Percentiles rank a stretch among this genome's conserved stretches.
phyloP scores from a whole-genome alignment of 768 basidiomycete species.

The Pleurotus citrinopileatus region DNA sequence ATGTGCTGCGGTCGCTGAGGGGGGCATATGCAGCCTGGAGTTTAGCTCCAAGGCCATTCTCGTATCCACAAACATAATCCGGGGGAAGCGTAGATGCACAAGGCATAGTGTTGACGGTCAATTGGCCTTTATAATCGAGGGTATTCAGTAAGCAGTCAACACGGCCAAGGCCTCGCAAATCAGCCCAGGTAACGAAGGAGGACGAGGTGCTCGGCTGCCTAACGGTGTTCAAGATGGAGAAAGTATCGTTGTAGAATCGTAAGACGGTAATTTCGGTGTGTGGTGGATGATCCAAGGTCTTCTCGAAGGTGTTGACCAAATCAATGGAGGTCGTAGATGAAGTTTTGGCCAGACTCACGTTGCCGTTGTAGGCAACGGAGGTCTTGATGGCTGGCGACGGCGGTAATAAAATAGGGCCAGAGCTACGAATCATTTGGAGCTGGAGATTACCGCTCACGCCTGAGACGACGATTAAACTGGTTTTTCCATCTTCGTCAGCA shows the following conservation, averaged over 20 bases:
- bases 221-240: not conserved
- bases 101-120: not conserved
- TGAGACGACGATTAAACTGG: not conserved
- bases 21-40: not conserved
- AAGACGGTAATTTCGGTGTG: not conserved
- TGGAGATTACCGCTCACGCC: not conserved
- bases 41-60: constrained; percentile 4
- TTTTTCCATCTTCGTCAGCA: constrained; percentile 6
- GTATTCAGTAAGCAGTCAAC: constrained; percentile 1
- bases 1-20: constrained; percentile 4
- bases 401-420: not conserved
- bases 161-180: not conserved
- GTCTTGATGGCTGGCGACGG: constrained; percentile 1
- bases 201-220: not conserved
- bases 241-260: constrained; percentile 1
- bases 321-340: not conserved
- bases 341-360: not conserved
- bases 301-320: constrained; percentile 1
- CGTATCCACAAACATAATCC: not conserved
- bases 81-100: not conserved
- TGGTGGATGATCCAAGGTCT: not conserved
- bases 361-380: not conserved
- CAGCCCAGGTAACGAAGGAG: not conserved
- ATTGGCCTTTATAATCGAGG: not conserved
- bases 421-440: constrained; percentile 8